Conservation (phyloP, 306 rosid genomes). For the Biancaea sappan region DNA sequence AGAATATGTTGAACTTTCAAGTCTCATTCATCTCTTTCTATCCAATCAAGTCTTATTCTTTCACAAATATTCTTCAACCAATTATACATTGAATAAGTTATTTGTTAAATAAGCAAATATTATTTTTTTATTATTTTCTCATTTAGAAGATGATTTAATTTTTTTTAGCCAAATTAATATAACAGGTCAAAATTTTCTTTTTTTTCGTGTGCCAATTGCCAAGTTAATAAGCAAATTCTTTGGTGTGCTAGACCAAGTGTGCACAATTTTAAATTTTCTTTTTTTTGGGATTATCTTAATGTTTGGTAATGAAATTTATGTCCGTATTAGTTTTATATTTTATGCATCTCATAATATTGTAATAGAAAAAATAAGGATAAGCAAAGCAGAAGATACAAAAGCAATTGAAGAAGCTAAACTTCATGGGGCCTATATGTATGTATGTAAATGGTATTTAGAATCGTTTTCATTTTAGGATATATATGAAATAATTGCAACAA, state of each 20-base stretch:
- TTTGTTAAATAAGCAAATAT: too few species aligned
- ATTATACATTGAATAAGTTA: too few species aligned
- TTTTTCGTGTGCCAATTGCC: too few species aligned
- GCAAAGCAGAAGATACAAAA: slow-evolving; percentile 29
- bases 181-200: too few species aligned
- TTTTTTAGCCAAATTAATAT: too few species aligned
- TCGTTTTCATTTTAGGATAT: background rate
- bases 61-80: too few species aligned
- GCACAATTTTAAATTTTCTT: slow-evolving; percentile 24
- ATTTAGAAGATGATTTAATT: too few species aligned
- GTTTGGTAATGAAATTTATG: slow-evolving; percentile 34
- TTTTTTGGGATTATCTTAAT: slow-evolving; percentile 31
- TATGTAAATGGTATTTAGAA: background rate
- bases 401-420: slow-evolving; percentile 20
- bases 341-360: slow-evolving; percentile 32
- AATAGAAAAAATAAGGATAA: slow-evolving; percentile 36
- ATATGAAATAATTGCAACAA: slow-evolving; percentile 7
- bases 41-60: background rate
- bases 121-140: too few species aligned
- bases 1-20: slow-evolving; percentile 26
- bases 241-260: slow-evolving; percentile 25
- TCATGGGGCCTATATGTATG: slow-evolving; percentile 24
- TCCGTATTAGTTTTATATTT: slow-evolving; percentile 36
- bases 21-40: slow-evolving; percentile 16
- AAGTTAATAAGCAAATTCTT: too few species aligned